Evolutionary conservation across 2,329 filamentous ascomycete species (phyloP).

Genomic region (Aspergillus cejpii): DNA sequence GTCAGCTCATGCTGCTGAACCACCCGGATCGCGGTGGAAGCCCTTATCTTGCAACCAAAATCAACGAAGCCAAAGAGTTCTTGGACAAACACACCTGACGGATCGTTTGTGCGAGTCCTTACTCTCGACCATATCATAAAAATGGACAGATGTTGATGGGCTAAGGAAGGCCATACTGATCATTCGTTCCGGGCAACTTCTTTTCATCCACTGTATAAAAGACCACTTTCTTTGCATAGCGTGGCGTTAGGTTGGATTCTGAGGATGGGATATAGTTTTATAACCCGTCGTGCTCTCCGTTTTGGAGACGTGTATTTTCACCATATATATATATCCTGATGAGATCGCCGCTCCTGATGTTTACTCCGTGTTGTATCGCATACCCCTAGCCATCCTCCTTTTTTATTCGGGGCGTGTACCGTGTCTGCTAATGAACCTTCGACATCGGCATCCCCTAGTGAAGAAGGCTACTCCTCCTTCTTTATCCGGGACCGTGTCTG

Average conservation of each 20-base stretch:
- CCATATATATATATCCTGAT: constrained; percentile 45
- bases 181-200: not conserved
- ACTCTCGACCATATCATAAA: not conserved
- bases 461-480: no score
- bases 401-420: no score
- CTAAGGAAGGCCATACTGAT: not conserved
- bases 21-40: constrained; percentile 96
- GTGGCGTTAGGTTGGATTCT: constrained; percentile 35
- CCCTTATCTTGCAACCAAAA: constrained; percentile 92
- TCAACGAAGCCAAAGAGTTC: constrained; percentile 97
- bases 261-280: constrained; percentile 17
- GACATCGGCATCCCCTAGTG: no score
- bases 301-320: constrained; percentile 57
- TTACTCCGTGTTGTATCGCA: constrained; percentile 7
- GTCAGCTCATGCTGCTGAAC: constrained; percentile 93
- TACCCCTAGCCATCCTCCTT: no score
- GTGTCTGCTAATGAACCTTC: no score
- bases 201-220: constrained; percentile 17
- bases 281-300: constrained; percentile 13
- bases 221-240: constrained; percentile 34
- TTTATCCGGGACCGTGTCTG: no score
- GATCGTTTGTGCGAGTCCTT: not conserved
- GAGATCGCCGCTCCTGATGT: constrained; percentile 62
- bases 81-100: constrained; percentile 62
- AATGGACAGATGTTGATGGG: not conserved